Evolutionary conservation across 768 basidiomycete species (phyloP).

Genomic region (Mrakia hoshinonis): DNA sequence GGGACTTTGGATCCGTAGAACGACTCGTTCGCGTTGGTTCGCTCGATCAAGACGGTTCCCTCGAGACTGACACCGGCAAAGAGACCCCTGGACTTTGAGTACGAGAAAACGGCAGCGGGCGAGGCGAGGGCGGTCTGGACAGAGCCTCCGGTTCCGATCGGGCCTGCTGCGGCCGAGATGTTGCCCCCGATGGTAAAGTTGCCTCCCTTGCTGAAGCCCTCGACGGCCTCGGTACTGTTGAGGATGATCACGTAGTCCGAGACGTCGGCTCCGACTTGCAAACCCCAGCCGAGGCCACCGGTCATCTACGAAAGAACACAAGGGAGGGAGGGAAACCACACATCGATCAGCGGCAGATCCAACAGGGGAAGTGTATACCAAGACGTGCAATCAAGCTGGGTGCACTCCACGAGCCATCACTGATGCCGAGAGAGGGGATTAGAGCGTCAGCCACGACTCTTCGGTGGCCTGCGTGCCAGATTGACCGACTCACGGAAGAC

Average conservation of each 20-base stretch:
- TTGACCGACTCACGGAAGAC: constrained; percentile 21
- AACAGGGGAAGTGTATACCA: no score
- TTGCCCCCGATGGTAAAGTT: constrained; percentile 88
- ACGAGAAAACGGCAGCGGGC: constrained; percentile 82
- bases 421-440: not conserved
- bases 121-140: constrained; percentile 66
- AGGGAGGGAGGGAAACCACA: no score
- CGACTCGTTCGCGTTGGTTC: constrained; percentile 90
- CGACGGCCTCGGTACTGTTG: constrained; percentile 90
- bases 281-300: constrained; percentile 27
- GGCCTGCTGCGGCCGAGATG: constrained; percentile 66
- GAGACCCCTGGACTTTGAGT: constrained; percentile 53
- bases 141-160: constrained; percentile 87
- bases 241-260: constrained; percentile 90
- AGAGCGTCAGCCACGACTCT: no score
- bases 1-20: constrained; percentile 91
- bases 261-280: constrained; percentile 34
- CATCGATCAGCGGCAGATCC: no score
- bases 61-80: constrained; percentile 92
- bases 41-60: constrained; percentile 80
- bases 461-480: no score
- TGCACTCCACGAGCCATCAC: constrained; percentile 26
- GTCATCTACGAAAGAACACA: not conserved
- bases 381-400: constrained; percentile 4
- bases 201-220: constrained; percentile 88